These are phyloP conservation scores for Batkoa obscura DNA, from an alignment of 371 early-diverging fungal genomes.

Conservation along the genomic window DNA sequence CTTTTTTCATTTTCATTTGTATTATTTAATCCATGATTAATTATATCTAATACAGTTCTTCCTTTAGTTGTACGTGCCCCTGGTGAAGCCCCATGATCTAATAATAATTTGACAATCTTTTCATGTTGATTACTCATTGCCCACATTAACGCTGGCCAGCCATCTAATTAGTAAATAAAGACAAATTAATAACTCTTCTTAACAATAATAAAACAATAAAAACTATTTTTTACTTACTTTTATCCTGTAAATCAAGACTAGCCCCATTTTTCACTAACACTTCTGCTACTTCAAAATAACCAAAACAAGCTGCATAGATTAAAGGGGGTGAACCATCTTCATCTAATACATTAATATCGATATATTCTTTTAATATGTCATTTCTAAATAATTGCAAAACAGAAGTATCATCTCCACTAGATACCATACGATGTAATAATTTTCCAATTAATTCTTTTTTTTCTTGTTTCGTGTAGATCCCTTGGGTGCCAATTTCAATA, in stretches of 20 bases:
- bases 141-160: conserved; percentile 95
- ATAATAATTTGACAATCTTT: conserved; percentile 42
- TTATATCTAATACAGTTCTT: conserved; percentile 58
- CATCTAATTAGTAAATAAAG: conserved; percentile 23
- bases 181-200: too few relatives aligned
- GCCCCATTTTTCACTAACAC: conserved; percentile 54
- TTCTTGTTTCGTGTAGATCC: conserved; percentile 15
- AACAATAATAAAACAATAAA: neutral
- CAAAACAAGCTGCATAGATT: conserved; percentile 77
- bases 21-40: conserved; percentile 11
- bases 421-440: conserved; percentile 32
- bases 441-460: conserved; percentile 24
- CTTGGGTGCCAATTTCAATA: conserved; percentile 3
- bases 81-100: conserved; percentile 59
- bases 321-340: conserved; percentile 68
- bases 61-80: conserved; percentile 53
- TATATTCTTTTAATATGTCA: conserved; percentile 24
- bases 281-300: conserved; percentile 42
- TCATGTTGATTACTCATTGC: conserved; percentile 75
- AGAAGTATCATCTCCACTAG: conserved; percentile 25
- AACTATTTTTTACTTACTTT: conserved; percentile 24
- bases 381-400: conserved; percentile 28
- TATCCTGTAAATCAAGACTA: conserved; percentile 51
- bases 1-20: conserved; percentile 23
- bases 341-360: conserved; percentile 62